Conservation (phyloP, 176 grass and related monocot species). For the Hsuehochloa calcarea region DNA sequence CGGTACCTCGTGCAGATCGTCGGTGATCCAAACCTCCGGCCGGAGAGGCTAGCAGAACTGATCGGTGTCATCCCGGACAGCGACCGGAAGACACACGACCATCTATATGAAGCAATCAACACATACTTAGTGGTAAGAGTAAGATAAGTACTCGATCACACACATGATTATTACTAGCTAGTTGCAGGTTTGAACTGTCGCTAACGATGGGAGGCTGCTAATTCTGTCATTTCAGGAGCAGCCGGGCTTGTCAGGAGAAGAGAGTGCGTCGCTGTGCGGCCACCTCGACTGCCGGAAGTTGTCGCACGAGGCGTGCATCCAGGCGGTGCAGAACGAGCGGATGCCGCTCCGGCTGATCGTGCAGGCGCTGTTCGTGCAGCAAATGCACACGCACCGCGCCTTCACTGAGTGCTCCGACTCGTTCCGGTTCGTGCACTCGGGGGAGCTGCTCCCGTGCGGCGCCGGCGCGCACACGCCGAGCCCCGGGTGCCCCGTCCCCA, state of each 20-base stretch:
- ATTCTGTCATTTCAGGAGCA: slow-evolving; percentile 52
- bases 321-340: slow-evolving; percentile 85
- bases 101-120: slow-evolving; percentile 76
- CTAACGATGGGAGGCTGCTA: not conserved
- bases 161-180: not conserved
- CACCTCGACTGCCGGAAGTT: slow-evolving; percentile 76
- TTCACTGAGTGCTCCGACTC: slow-evolving; percentile 81
- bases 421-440: slow-evolving; percentile 59
- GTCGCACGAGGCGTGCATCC: slow-evolving; percentile 73
- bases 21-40: slow-evolving; percentile 40
- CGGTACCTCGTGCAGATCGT: slow-evolving; percentile 58
- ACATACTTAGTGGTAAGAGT: slow-evolving; percentile 70
- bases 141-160: slow-evolving; percentile 5
- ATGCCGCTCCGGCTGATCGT: slow-evolving; percentile 92
- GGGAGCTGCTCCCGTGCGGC: slow-evolving; percentile 42
- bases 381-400: slow-evolving; percentile 79
- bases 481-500: slow-evolving; percentile 49
- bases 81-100: slow-evolving; percentile 66
- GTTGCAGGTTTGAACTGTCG: not conserved
- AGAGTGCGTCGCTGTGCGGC: slow-evolving; percentile 57
- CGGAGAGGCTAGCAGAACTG: slow-evolving; percentile 54
- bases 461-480: slow-evolving; percentile 51
- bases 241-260: slow-evolving; percentile 44
- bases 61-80: slow-evolving; percentile 47
- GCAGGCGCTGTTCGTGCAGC: slow-evolving; percentile 92